Base-by-base conservation (phyloP, 768 basidiomycete species). In the Floccularia luteovirens region DNA sequence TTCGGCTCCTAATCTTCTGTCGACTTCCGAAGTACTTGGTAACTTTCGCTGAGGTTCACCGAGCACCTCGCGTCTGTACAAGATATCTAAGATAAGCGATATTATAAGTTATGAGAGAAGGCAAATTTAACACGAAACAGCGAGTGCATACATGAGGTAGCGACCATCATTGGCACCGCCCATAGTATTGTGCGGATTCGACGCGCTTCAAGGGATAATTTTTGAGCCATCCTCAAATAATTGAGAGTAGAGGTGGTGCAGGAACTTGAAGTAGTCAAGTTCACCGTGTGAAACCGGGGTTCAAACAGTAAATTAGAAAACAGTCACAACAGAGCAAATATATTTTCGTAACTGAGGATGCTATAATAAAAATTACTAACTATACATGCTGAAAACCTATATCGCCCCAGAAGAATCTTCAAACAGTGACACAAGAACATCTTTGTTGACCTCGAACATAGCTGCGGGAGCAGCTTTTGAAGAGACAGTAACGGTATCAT, bases 51-150 rank as follows among this genome's bases (percentile, higher is more conserved):
- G 66, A 12, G 61, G 54, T 48, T 67, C 61, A 20, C 54, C 58
- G 16, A 76, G 61, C 16, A 75, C 67, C 2, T 81, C 60, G 3
- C 84, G 76, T 53, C 75, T 77, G 54, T 82, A 86, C 44, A 84
- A 56, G 35, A 85, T 73, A 33, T 73, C 84, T 85, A 47, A 25
- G 13, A 44, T 21, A 14, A 17, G 19, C n/a, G 31, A 33, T 27
- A 31, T 39, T 11, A 22, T 34, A 28, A 22, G 37, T 40, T 20
- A 25, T 21, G 35, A 17, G 22, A 50, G 27, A 35, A 31, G 39
- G 32, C 13, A 41, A 14, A 17, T 11, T 30, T 5, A 8, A 66
- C n/a, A 34, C 8, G 16, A 8, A 19, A 34, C n/a, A 34, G 20
- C 16, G 27, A 8, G 27, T 14, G 8, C 77, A 44, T 41, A 86